phyloP scores from a whole-genome alignment of 2,329 filamentous ascomycete species.

The Ophiosphaerella narmari region DNA sequence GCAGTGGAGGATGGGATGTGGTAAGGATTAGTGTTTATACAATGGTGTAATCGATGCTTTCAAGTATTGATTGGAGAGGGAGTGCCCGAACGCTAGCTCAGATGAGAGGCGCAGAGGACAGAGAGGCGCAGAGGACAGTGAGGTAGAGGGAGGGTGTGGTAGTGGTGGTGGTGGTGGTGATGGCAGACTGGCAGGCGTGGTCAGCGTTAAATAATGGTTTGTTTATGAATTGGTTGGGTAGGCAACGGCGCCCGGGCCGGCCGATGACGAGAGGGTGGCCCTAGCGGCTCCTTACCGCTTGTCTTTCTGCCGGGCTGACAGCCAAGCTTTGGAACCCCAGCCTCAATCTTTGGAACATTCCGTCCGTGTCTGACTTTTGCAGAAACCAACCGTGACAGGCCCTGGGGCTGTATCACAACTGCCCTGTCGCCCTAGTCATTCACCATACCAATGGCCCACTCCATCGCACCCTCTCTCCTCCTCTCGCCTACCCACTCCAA shows the following conservation, averaged over 20 bases:
- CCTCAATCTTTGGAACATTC: constrained; percentile 25
- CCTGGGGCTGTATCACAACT: constrained; percentile 13
- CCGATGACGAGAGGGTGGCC: too few species aligned
- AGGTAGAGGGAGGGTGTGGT: constrained; percentile 19
- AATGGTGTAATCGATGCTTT: constrained; percentile 46
- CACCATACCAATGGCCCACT: constrained; percentile 38
- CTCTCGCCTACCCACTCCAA: constrained; percentile 21
- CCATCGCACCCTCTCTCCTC: constrained; percentile 24
- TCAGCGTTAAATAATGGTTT: constrained; percentile 40
- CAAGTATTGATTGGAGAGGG: constrained; percentile 45
- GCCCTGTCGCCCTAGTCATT: constrained; percentile 9
- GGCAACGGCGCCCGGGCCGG: constrained; percentile 21
- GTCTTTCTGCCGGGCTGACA: constrained; percentile 12
- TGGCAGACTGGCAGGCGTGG: constrained; percentile 23
- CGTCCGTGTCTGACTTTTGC: not conserved
- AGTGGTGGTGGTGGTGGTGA: constrained; percentile 10
- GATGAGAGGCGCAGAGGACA: constrained; percentile 19
- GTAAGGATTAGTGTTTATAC: constrained; percentile 46
- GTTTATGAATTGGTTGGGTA: constrained; percentile 41
- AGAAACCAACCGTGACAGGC: too few species aligned
- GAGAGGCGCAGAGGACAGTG: constrained; percentile 18
- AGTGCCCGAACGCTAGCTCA: constrained; percentile 19
- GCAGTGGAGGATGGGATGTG: constrained; percentile 29
- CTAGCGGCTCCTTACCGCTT: constrained; percentile 4
- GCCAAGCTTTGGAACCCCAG: constrained; percentile 15